phyloP scores from a whole-genome alignment of 306 rosid species.

The Quercus parvula region DNA sequence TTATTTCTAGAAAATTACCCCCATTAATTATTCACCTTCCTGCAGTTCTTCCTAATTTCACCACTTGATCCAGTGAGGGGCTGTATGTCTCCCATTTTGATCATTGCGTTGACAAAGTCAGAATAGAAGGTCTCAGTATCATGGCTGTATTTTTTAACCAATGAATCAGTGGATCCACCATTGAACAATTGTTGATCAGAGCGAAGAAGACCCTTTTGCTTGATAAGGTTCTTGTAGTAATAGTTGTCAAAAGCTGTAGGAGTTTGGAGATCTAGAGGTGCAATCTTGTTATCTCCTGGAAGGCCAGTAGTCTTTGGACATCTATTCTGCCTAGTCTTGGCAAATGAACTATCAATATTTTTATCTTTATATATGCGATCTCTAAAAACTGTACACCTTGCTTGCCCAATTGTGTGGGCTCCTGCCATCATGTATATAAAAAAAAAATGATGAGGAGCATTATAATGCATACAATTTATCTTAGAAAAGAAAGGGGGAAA shows the following conservation, averaged over 20 bases:
- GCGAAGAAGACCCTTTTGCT: slow-evolving; percentile 61
- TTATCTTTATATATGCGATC: slow-evolving; percentile 44
- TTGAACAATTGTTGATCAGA: slow-evolving; percentile 62
- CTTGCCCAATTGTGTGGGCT: slow-evolving; percentile 71
- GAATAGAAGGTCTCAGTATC: slow-evolving; percentile 29
- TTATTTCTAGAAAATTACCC: not conserved
- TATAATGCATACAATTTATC: too few species aligned
- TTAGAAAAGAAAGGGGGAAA: not conserved
- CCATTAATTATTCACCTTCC: slow-evolving; percentile 25
- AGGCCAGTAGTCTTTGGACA: slow-evolving; percentile 43
- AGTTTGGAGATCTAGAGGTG: slow-evolving; percentile 48
- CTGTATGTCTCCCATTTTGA: slow-evolving; percentile 66
- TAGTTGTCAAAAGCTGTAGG: slow-evolving; percentile 54
- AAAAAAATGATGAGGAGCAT: too few species aligned
- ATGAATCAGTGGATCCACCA: slow-evolving; percentile 69
- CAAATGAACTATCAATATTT: slow-evolving; percentile 57
- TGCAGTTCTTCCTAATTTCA: slow-evolving; percentile 69
- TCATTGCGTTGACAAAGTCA: slow-evolving; percentile 62
- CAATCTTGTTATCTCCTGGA: slow-evolving; percentile 54
- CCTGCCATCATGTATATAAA: slow-evolving; percentile 27
- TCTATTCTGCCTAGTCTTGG: slow-evolving; percentile 28
- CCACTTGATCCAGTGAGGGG: slow-evolving; percentile 76
- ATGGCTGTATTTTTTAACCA: slow-evolving; percentile 45
- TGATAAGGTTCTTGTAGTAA: slow-evolving; percentile 61
- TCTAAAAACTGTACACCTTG: slow-evolving; percentile 64